phyloP scores from a whole-genome alignment of 495 filamentous ascomycete genomes.

The Lasiosphaeria hispida region DNA sequence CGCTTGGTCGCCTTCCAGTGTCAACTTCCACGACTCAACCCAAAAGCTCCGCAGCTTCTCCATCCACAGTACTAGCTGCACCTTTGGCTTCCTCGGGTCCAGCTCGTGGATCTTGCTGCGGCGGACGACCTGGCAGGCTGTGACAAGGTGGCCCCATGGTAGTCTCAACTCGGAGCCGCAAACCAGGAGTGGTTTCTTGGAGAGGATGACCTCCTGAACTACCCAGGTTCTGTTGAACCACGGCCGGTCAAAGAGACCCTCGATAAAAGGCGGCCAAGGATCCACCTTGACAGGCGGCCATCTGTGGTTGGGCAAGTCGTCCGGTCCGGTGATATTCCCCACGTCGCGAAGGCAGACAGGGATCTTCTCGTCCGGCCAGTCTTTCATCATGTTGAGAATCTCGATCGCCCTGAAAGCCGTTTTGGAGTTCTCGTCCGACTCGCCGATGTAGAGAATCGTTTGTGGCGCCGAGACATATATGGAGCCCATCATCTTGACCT shows the following conservation, averaged over 20 bases:
- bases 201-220: background rate
- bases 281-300: background rate
- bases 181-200: background rate
- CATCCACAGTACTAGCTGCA: background rate
- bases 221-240: background rate
- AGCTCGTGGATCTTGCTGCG: background rate
- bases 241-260: background rate
- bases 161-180: background rate
- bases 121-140: background rate
- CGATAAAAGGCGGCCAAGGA: background rate
- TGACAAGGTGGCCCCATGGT: background rate
- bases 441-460: constrained; percentile 1
- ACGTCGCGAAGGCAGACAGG: background rate
- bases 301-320: background rate
- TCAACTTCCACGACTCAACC: background rate
- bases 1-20: background rate
- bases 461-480: background rate
- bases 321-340: background rate
- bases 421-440: constrained; percentile 1
- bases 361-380: background rate
- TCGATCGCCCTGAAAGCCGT: background rate
- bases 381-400: constrained; percentile 8
- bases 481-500: constrained; percentile 3
- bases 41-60: background rate
- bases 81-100: background rate